A percentile compares a stretch with the other conserved stretches of the same genome.
Conservation (phyloP, 352 stramenopile species). For the Thalassiosira oceanica region DNA sequence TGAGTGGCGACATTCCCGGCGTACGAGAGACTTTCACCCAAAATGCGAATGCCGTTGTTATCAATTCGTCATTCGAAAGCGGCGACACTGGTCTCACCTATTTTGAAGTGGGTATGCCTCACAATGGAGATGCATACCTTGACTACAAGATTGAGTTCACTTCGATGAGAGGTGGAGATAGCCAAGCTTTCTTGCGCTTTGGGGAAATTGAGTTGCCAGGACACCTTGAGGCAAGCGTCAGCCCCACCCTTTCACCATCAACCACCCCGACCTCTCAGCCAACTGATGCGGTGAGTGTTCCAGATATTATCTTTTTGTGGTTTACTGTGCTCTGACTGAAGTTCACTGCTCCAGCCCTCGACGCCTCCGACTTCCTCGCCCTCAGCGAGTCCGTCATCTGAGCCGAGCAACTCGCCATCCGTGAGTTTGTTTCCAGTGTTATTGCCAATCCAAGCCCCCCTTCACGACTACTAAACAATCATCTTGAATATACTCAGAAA, state of each 20-base stretch:
- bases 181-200: constrained; percentile 5
- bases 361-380: neutral
- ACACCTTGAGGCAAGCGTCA: constrained; percentile 10
- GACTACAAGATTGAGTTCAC: constrained; percentile 16
- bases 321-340: too few species aligned
- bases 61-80: constrained; percentile 6
- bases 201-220: constrained; percentile 17
- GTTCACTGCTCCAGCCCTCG: too few species aligned
- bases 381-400: neutral
- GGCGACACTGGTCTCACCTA: neutral
- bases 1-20: constrained; percentile 2
- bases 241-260: constrained; percentile 9
- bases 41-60: neutral
- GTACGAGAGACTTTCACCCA: too few species aligned
- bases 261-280: neutral
- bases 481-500: too few species aligned
- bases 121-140: constrained; percentile 1
- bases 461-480: too few species aligned
- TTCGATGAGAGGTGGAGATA: too few species aligned
- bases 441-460: too few species aligned
- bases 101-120: neutral
- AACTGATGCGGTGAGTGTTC: too few species aligned
- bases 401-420: too few species aligned
- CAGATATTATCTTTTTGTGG: too few species aligned
- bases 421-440: too few species aligned